phyloP scores from a whole-genome alignment of 768 basidiomycete genomes.

The Porpolomopsis calyptriformis region DNA sequence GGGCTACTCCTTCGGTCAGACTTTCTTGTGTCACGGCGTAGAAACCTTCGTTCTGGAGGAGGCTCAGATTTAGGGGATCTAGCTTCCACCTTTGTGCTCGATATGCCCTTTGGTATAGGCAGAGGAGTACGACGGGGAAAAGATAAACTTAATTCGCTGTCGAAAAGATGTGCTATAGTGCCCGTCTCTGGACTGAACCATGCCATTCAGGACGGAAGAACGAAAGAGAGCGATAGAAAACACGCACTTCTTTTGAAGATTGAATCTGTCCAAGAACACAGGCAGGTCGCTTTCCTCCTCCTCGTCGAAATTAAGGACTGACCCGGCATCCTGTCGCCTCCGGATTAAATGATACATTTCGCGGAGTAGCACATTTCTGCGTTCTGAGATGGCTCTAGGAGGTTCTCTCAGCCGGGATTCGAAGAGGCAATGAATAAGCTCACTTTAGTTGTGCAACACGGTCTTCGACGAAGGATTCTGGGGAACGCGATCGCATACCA shows the following conservation, averaged over 20 bases:
- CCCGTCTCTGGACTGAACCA: slow-evolving; percentile 30
- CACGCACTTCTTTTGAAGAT: slow-evolving; percentile 42
- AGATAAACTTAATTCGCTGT: slow-evolving; percentile 20
- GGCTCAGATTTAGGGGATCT: slow-evolving; percentile 4
- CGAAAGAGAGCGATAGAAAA: slow-evolving; percentile 3
- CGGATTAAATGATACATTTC: slow-evolving; percentile 63
- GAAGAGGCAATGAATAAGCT: slow-evolving; percentile 11
- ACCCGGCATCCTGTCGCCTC: slow-evolving; percentile 36
- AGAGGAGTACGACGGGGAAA: slow-evolving; percentile 7
- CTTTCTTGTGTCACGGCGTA: slow-evolving; percentile 6
- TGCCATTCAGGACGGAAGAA: slow-evolving; percentile 7
- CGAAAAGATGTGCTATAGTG: slow-evolving; percentile 27
- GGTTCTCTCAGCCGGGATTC: slow-evolving; percentile 6
- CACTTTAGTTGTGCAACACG: slow-evolving; percentile 35
- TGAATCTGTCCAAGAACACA: slow-evolving; percentile 46
- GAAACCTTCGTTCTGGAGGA: slow-evolving; percentile 2
- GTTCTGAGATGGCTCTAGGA: slow-evolving; percentile 47
- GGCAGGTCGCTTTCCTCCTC: slow-evolving; percentile 33
- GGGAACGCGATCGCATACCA: slow-evolving; percentile 10
- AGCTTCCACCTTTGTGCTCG: slow-evolving; percentile 1
- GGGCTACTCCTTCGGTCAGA: slow-evolving; percentile 3
- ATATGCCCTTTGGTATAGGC: not conserved
- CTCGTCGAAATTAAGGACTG: slow-evolving; percentile 28
- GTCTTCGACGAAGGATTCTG: slow-evolving; percentile 33
- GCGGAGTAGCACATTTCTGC: slow-evolving; percentile 59